These are phyloP conservation scores for Rhizopogon roseolus DNA, from an alignment of 768 basidiomycete genomes.

Conservation along the genomic window DNA sequence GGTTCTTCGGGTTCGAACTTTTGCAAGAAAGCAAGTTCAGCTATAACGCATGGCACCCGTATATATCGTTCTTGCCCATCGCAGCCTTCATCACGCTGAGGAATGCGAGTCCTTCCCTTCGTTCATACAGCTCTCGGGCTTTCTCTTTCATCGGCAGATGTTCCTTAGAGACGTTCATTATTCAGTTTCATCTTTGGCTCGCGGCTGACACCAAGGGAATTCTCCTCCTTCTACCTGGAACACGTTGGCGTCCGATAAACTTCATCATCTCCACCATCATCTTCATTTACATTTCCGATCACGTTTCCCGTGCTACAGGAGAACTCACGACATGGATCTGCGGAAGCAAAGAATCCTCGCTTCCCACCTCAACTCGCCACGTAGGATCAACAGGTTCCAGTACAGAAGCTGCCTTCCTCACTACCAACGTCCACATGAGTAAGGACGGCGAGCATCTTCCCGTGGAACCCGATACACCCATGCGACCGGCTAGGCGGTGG, in stretches of 20 bases:
- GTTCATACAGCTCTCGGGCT: conserved; percentile 60
- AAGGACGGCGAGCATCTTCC: conserved; percentile 24
- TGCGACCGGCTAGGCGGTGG: conserved; percentile 39
- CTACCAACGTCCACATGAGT: background rate
- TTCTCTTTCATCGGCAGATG: conserved; percentile 85
- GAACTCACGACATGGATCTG: conserved; percentile 63
- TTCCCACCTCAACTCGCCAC: conserved; percentile 15
- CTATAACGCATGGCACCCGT: conserved; percentile 85
- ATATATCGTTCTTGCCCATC: conserved; percentile 78
- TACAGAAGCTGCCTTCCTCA: conserved; percentile 10
- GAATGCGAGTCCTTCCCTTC: conserved; percentile 66
- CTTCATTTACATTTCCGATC: conserved; percentile 79
- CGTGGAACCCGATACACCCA: conserved; percentile 35
- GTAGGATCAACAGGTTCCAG: background rate
- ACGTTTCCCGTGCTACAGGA: conserved; percentile 70
- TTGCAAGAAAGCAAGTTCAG: conserved; percentile 71
- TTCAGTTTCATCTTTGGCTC: conserved; percentile 87
- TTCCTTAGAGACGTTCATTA: conserved; percentile 88
- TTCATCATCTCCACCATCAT: conserved; percentile 68
- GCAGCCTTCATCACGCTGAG: conserved; percentile 70
- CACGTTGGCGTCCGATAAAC: conserved; percentile 70
- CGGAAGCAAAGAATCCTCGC: conserved; percentile 23
- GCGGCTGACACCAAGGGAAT: conserved; percentile 82
- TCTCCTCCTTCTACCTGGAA: conserved; percentile 73
- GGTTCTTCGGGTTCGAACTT: conserved; percentile 85